phyloP scores from a whole-genome alignment of 805 yeast genomes.

The Clavispora phyllophila region DNA sequence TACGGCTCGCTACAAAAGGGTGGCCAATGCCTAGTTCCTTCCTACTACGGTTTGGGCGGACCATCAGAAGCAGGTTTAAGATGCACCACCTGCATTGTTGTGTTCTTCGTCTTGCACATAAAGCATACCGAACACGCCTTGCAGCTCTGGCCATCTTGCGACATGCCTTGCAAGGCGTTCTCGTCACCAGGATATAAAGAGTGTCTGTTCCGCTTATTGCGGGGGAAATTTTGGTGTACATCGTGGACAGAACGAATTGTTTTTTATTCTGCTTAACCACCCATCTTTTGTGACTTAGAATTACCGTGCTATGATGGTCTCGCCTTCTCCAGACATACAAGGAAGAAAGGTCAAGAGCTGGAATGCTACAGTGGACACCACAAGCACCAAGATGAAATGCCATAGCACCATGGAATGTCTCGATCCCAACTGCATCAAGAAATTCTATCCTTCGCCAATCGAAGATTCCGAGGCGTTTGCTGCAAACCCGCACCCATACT shows the following conservation, averaged over 20 bases:
- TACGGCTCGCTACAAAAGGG: too few species aligned
- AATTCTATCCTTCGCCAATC: conserved; percentile 1
- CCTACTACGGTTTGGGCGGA: neutral
- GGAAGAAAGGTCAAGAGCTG: neutral
- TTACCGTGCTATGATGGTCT: neutral
- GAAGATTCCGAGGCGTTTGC: conserved; percentile 1
- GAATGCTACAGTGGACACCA: neutral
- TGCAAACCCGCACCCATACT: conserved; percentile 12
- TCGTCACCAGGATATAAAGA: neutral
- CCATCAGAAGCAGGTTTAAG: neutral
- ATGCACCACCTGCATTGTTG: neutral
- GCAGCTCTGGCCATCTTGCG: conserved; percentile 1
- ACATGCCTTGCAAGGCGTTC: neutral
- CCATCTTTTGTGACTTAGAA: neutral
- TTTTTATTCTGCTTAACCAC: neutral
- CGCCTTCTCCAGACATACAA: neutral
- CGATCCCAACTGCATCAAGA: neutral
- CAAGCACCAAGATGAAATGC: neutral
- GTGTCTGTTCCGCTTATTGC: neutral
- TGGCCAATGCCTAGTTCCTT: too few species aligned
- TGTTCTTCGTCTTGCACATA: neutral
- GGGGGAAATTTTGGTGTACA: neutral
- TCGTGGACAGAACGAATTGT: neutral
- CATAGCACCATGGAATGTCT: neutral
- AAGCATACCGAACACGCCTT: neutral